Percentiles rank a stretch among this genome's conserved stretches.
Evolutionary conservation across 768 basidiomycete genomes (phyloP).

Genomic region (Boletellus ananas): DNA sequence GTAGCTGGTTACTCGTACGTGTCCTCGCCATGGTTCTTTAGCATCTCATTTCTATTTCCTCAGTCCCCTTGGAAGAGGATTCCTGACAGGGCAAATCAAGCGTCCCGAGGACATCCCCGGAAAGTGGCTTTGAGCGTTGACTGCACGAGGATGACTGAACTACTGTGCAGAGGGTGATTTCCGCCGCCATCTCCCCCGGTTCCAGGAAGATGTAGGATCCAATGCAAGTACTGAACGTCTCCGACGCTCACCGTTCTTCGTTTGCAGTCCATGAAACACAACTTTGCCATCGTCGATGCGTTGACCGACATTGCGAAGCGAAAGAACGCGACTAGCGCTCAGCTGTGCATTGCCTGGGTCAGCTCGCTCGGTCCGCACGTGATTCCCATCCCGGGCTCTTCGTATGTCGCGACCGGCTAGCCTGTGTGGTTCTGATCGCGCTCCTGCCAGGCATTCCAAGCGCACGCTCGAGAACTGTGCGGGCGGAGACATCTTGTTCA

Average conservation of each 20-base stretch:
- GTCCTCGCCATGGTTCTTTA: neutral
- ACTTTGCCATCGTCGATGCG: constrained; percentile 42
- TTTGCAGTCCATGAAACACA: constrained; percentile 37
- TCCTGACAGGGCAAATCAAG: constrained; percentile 51
- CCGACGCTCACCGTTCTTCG: neutral
- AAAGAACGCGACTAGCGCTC: constrained; percentile 40
- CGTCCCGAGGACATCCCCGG: constrained; percentile 34
- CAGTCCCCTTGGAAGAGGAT: constrained; percentile 52
- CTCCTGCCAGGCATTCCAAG: constrained; percentile 22
- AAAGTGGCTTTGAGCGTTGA: neutral
- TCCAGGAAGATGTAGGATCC: constrained; percentile 39
- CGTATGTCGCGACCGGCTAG: constrained; percentile 22
- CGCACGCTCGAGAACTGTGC: constrained; percentile 43
- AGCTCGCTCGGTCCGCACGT: constrained; percentile 35
- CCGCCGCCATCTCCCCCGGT: constrained; percentile 38
- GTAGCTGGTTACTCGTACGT: constrained; percentile 59
- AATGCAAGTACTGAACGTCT: neutral
- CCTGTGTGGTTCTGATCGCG: neutral
- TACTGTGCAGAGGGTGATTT: constrained; percentile 37
- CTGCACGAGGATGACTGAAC: neutral
- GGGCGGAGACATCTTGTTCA: constrained; percentile 39
- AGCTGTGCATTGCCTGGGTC: constrained; percentile 44
- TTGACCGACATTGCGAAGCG: constrained; percentile 37
- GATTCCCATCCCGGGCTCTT: constrained; percentile 48
- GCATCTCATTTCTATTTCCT: neutral